These are phyloP conservation scores for Triticum dicoccoides DNA, from an alignment of 176 grass and related monocot genomes.

Conservation along the genomic window DNA sequence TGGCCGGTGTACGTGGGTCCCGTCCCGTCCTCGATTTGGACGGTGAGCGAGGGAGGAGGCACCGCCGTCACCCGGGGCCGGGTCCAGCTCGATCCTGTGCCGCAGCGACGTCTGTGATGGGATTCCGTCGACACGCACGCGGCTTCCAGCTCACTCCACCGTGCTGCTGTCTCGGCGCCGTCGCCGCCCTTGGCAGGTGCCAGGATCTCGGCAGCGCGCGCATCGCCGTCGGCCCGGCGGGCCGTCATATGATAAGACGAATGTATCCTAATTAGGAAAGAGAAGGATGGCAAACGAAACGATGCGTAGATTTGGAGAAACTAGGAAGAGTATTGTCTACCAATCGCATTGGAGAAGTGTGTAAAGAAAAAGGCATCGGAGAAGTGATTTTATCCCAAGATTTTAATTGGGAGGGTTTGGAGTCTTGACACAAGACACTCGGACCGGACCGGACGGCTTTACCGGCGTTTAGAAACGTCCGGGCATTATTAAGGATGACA, in stretches of 20 bases:
- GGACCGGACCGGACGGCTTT: too few species aligned
- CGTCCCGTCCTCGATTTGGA: not conserved
- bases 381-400: too few species aligned
- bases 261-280: not conserved
- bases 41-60: not conserved
- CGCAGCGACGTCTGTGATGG: not conserved
- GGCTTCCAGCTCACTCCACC: conserved; percentile 13
- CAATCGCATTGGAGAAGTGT: too few species aligned
- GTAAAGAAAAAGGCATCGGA: too few species aligned
- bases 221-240: not conserved
- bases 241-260: not conserved
- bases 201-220: too few species aligned
- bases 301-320: too few species aligned
- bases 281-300: too few species aligned
- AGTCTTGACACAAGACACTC: too few species aligned
- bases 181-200: not conserved
- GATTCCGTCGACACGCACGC: not conserved
- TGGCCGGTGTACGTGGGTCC: not conserved
- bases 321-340: too few species aligned
- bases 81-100: not conserved
- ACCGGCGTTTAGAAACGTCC: not conserved
- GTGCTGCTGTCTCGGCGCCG: not conserved
- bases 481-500: not conserved
- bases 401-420: too few species aligned
- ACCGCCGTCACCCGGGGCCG: not conserved